Evolutionary conservation across 176 grass and related monocot genomes (phyloP).

Genomic region (Carex parvula): DNA sequence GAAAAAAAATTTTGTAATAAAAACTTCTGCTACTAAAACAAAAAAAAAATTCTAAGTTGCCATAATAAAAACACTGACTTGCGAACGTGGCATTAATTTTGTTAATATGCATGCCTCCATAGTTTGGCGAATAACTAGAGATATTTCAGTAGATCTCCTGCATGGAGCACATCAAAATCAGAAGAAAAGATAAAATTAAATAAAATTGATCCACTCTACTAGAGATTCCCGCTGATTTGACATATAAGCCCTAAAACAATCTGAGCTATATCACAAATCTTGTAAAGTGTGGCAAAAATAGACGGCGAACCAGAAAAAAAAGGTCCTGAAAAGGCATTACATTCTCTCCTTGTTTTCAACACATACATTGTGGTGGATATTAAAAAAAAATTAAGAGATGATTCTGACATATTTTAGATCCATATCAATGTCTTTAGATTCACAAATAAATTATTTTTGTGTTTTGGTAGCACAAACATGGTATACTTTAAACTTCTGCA

Average conservation of each 20-base stretch:
- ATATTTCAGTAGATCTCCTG: constrained; percentile 98
- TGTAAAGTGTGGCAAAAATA: background rate
- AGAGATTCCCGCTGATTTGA: background rate
- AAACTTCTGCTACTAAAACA: background rate
- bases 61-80: constrained; percentile 38
- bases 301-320: background rate
- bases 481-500: background rate
- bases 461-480: background rate
- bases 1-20: background rate
- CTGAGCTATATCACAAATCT: background rate
- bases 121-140: constrained; percentile 91
- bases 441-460: background rate
- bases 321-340: background rate
- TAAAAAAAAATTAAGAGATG: background rate
- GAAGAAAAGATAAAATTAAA: background rate
- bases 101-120: constrained; percentile 92
- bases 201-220: background rate
- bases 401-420: background rate
- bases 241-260: constrained; percentile 5
- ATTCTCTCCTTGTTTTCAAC: background rate
- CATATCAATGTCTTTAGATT: background rate
- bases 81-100: constrained; percentile 80
- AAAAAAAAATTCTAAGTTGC: constrained; percentile 2
- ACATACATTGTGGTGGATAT: background rate
- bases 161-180: background rate